phyloP scores from a whole-genome alignment of 768 basidiomycete species.

The Heimioporus sp. region DNA sequence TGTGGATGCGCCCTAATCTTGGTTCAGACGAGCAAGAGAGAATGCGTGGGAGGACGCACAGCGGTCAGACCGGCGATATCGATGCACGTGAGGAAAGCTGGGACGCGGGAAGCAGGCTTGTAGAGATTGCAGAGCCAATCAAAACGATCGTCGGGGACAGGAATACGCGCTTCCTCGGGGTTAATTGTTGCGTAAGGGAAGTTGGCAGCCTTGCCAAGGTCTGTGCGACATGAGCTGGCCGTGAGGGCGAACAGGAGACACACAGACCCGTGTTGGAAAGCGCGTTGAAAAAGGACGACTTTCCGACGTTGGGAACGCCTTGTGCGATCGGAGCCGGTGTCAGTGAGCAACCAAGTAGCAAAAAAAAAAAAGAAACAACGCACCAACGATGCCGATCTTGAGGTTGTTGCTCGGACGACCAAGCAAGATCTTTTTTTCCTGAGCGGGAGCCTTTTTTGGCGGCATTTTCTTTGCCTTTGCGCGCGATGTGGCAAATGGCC shows the following conservation, averaged over 20 bases:
- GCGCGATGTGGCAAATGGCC: conserved; percentile 39
- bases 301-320: conserved; percentile 97
- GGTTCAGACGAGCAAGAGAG: conserved; percentile 16
- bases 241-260: neutral
- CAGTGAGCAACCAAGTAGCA: neutral
- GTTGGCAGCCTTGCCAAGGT: conserved; percentile 93
- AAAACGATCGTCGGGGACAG: conserved; percentile 91
- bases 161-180: conserved; percentile 93
- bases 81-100: conserved; percentile 95
- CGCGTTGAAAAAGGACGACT: conserved; percentile 98
- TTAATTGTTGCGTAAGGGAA: conserved; percentile 96
- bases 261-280: conserved; percentile 83
- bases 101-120: conserved; percentile 85
- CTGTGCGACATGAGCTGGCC: conserved; percentile 34
- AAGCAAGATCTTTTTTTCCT: conserved; percentile 83
- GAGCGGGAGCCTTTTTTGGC: conserved; percentile 76
- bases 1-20: conserved; percentile 82
- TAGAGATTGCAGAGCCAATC: conserved; percentile 92
- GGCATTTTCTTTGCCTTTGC: conserved; percentile 73
- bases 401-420: conserved; percentile 96
- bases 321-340: conserved; percentile 1
- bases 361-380: conserved; percentile 24
- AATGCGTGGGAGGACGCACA: conserved; percentile 42
- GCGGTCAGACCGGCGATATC: conserved; percentile 98
- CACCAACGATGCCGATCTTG: conserved; percentile 98